Evolutionary conservation across 805 yeast species (phyloP), one percentile per base, ranked within the genome.

Genomic region (Pichia heedii): DNA sequence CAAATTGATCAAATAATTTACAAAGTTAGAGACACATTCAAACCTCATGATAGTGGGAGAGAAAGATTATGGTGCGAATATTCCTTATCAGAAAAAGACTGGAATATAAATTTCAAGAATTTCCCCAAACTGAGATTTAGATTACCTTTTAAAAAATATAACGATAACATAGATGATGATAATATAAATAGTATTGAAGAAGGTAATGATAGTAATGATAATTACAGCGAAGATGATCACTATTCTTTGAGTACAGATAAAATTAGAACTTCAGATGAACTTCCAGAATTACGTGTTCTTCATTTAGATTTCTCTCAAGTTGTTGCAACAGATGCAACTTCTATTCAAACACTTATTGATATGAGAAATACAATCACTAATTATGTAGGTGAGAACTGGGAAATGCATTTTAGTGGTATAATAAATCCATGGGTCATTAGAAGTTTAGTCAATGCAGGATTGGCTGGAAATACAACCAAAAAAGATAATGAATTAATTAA

Each of bases 381-480:
- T 44, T 85, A 84, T 55, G 82, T 93, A 16, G 89, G 85, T 57
- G 69, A 82, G 45, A 87, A 83, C 52, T 89, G 87, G 46, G 96
- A 89, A 63, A 80, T 81, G 66, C 97, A 89, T 63, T 88, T 89
- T 61, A 76, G 84, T 11, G 95, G 96, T 22, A 77, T 89, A 27
- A 65, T 84, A 37, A 79, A 84, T 44, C 89, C 90, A 10, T 89
- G 97, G 97, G 76, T 84, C 43, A 78, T 85, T 55, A 74, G 90
- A 56, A 83, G 82, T 5, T 72, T 89, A 51, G 58, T 82, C 36
- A 74, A 77, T 52, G 79, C 80, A 45, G 95, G 94, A 1, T 87
- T 87, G 8, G 34, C 32, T 65, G 95, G 95, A 22, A 39, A 46
- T 13, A 47, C 50, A 6, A 48, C 44, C 50, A 46, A 19, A 47